Base-by-base conservation (phyloP, 305 asterid species). In the Lippia alba region DNA sequence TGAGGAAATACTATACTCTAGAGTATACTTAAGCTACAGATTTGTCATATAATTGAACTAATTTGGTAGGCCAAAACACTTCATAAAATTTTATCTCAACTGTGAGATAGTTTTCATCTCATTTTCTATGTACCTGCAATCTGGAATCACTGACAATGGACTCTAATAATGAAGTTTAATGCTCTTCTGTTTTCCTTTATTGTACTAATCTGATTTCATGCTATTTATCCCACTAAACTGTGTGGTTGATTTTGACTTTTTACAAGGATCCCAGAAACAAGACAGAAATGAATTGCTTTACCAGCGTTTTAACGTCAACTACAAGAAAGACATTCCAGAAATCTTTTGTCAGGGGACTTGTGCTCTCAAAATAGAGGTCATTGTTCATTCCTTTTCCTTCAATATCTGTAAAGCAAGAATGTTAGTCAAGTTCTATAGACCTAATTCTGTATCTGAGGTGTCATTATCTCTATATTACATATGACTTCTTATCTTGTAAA, bases 261-360 rank as follows among this genome's bases (percentile, higher is more conserved):
- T 73, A 9, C 59, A 90, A 96, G 91, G 87, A 63, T 82, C 85
- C 61, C 87, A 80, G 61, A 91, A 91, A 82, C 90, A 89, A 75
- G 91, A 81, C 51, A 82, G 76, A 76, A 91, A 86, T 75, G 96
- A 93, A 78, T 67, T 86, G 76, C 96, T 91, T 64, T 93, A 69
- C 80, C 88, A 86, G 59, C 56, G 65, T 64, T 93, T 89, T 77
- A 84, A 82, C 71, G 80, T 89, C 56, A 89, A 89, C 79, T 89
- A 89, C 81, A 86, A 81, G 77, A 85, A 83, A 45, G 84, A 85
- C 64, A 84, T 91, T 58, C 90, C 89, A 1, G 82, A 69, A 64
- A 85, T 87, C 33, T 85, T 89, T 80, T 96, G 97, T 77, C 98
- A 93, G 79, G 97, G 98, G 54, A 87, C 97, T 67, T 91, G 96